Base-by-base conservation (phyloP, 176 grass and related monocot species). In the Elaeis guineensis region DNA sequence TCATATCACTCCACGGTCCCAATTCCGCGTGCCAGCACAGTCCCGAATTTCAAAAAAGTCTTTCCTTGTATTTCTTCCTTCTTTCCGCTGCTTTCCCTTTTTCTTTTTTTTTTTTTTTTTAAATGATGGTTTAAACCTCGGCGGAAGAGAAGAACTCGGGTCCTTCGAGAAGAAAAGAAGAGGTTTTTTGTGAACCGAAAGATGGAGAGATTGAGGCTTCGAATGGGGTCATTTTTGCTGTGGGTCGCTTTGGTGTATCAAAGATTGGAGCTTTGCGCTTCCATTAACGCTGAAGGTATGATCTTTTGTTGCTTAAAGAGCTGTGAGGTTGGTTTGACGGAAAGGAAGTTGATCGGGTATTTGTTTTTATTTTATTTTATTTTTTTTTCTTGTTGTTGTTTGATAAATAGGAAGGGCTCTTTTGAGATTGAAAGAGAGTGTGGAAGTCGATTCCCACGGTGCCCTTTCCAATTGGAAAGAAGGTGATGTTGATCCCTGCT, bases 281-380 rank as follows among this genome's bases (percentile, higher is more conserved):
- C 77, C 2, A 25, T 85, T 39, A 85, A 73, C 52, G 78, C 64
- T 26, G 86, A 96, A 90, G 93, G 93, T 97, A 59, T 54, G 15
- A 21, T 14, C 32, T 63, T 61, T 61, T 51, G 12, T 1, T 50
- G 29, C 35, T 44, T 12, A 12, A 44, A 44, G 6, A 53, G 74
- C 63, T 21, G 12, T 25, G 16, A 19, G 8, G 25, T 57, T 48
- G 49, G 71, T 66, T 1, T 62, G 51, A 21, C 29, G 8, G 63
- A 52, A 32, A 16, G 51, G 16, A 54, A 55, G 55, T 30, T 57
- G 53, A 18, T 78, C 19, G 16, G 11, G 16, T 70, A 0, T 21
- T 59, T 54, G 52, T 16, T 75, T 72, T 53, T 3, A 44, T 58
- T n/a, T 51, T 69, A 1, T 52, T 69, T 74, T 8, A 22, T 22